These are phyloP conservation scores for Sugiyamaella xylanicola DNA, from an alignment of 1,139 yeast species.

Conservation along the genomic window DNA sequence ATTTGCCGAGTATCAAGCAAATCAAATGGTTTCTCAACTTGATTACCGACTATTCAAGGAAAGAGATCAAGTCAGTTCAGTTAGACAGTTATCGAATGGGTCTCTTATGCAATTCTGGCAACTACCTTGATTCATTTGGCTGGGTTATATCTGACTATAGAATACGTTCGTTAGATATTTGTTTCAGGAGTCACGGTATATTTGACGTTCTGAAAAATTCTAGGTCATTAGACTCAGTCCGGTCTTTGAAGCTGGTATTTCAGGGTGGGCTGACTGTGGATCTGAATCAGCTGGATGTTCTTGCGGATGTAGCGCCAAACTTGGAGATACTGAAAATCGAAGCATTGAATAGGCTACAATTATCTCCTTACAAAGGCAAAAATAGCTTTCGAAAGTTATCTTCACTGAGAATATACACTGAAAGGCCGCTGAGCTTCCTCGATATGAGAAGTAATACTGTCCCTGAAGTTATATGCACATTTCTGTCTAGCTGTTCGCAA, in stretches of 20 bases:
- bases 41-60: neutral
- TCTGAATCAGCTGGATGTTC: neutral
- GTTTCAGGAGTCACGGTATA: neutral
- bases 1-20: neutral
- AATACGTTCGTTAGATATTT: slow-evolving; percentile 1
- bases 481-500: neutral
- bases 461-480: neutral
- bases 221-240: slow-evolving; percentile 3
- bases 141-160: slow-evolving; percentile 5
- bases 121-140: neutral
- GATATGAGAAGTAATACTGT: neutral
- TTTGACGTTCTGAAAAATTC: neutral
- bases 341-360: neutral
- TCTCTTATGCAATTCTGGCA: neutral
- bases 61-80: neutral
- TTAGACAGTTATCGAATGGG: slow-evolving; percentile 2
- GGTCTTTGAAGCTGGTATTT: neutral
- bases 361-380: neutral
- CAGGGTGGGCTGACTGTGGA: slow-evolving; percentile 4
- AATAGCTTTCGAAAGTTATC: slow-evolving; percentile 2
- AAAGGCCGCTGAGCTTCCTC: neutral
- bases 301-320: slow-evolving; percentile 7
- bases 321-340: slow-evolving; percentile 1
- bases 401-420: slow-evolving; percentile 6
- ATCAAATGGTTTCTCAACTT: slow-evolving; percentile 3